Base-by-base conservation (phyloP, 164 flowering plant species). In the Tetrastigma voinierianum region DNA sequence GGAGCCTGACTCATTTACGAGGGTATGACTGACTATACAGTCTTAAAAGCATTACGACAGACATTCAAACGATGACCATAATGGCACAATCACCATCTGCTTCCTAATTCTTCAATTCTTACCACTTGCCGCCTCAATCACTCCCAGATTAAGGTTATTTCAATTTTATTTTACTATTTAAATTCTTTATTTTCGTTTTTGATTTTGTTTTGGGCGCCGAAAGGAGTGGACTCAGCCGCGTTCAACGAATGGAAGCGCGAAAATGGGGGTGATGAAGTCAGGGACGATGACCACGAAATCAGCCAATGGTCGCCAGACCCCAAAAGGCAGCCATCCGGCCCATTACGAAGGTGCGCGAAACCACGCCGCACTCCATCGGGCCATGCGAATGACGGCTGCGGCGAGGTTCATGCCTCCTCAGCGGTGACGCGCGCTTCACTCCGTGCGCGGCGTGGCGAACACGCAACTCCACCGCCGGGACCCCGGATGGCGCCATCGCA, bases 391-490 rank as follows among this genome's bases (percentile, higher is more conserved):
- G 87, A 84, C 70, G 85, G 85, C 1, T 81, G 87, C 66, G 80
- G 83, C 10, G 87, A 84, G n/a, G 78, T 84, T 84, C 79, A 79
- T 84, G 82, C 83, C 1, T 67, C 47, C 5, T 74, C 14, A 0
- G 61, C 2, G 14, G 49, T 1, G 64, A 57, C 6, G 40, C 40
- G 7, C n/a, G 7, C 57, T n/a, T n/a, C 67, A 10, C 73, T 79
- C 19, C 64, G 13, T 79, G 82, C 68, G 79, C 80, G 7, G 90
- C 87, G 86, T 1, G 84, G 90, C 64, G 87, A 84, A 80, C 82
- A 86, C 13, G n/a, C n/a, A n/a, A 82, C 69, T 86, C 83, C 90
- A 86, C 73, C 73, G 86, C 5, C 72, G 76, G 61, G 82, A 56
- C 61, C 6, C 53, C 59, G 49, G 71, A 58, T 24, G 65, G 16